These are phyloP conservation scores for bread wheat (Triticum aestivum) DNA, from an alignment of 176 grass and related monocot species.

Conservation along the genomic window DNA sequence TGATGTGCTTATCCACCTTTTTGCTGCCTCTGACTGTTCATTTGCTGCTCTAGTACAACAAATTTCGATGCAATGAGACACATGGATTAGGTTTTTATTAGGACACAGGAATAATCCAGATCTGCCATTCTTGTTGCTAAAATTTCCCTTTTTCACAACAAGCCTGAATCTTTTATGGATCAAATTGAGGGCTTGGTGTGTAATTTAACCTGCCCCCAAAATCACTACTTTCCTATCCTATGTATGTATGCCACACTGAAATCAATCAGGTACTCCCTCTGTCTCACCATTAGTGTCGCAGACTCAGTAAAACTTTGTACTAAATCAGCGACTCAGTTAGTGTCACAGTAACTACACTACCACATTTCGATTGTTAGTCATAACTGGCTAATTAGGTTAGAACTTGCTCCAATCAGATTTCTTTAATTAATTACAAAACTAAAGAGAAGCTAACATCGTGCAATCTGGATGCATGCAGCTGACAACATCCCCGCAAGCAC, in stretches of 20 bases:
- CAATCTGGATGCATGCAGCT: conserved; percentile 55
- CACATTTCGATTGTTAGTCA: background rate
- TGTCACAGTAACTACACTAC: background rate
- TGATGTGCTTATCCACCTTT: background rate
- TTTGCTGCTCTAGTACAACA: too few relatives aligned
- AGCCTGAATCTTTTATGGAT: background rate
- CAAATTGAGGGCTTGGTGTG: background rate
- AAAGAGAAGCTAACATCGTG: background rate
- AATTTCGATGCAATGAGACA: too few relatives aligned
- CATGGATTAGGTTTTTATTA: too few relatives aligned
- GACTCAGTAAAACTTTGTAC: too few relatives aligned
- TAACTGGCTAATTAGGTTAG: too few relatives aligned
- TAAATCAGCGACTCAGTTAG: too few relatives aligned
- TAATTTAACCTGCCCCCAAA: background rate
- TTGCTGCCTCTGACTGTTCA: too few relatives aligned
- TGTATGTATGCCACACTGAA: background rate
- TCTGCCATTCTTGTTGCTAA: background rate
- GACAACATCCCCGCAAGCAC: conserved; percentile 44
- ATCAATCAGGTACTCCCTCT: background rate
- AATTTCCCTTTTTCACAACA: background rate
- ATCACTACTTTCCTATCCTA: background rate
- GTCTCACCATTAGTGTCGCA: too few relatives aligned
- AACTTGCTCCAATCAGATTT: background rate
- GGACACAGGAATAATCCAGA: too few relatives aligned
- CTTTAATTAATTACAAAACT: background rate